Base-by-base conservation (phyloP, 768 basidiomycete species). In the Xerocomus potaroensis region DNA sequence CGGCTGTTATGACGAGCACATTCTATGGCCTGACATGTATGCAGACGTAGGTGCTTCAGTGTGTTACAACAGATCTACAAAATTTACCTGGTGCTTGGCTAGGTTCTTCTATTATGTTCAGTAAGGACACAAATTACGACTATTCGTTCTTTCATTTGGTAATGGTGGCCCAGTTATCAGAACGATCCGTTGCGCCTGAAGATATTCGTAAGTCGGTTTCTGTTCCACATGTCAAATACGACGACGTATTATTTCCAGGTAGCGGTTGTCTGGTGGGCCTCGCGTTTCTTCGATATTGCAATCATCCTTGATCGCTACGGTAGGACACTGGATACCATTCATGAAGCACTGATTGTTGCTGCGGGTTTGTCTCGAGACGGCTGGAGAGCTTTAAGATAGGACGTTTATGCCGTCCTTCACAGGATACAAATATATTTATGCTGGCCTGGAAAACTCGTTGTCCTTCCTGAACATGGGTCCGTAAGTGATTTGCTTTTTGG, bases 61-160 rank as follows among this genome's bases (percentile, higher is more conserved):
- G 26, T 27, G 10, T 10, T 12, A 10, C 5, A 8, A n/a, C 31
- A 3, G 27, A 6, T 21, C 12, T 19, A 12, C 27, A 5, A 38
- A 39, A 1, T 4, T 27, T 26, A 27, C 18, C 21, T 9, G 26
- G 26, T 12, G 15, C 18, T 31, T 8, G 14, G 15, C 19, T 21
- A 47, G 46, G 29, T 47, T 35, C 21, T 35, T 47, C 8, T 47
- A 47, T 10, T 41, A 35, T 16, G n/a, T 35, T 21, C 32, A 47
- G 40, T 41, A 41, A 9, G 18, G n/a, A n/a, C 21, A 3, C 4
- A 15, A 15, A 11, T 22, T 15, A 29, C 15, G 1, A 5, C 5
- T 23, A 7, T 11, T 39, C 29, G 14, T 15, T 29, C 15, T 23
- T 27, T 5, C 1, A 3, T 23, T 16, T 11, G 26, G 6, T 27